Percentiles rank a stretch among this genome's conserved stretches.
These are phyloP conservation scores for Sporothrix inflata DNA, from an alignment of 2,329 filamentous ascomycete genomes.

Conservation along the genomic window DNA sequence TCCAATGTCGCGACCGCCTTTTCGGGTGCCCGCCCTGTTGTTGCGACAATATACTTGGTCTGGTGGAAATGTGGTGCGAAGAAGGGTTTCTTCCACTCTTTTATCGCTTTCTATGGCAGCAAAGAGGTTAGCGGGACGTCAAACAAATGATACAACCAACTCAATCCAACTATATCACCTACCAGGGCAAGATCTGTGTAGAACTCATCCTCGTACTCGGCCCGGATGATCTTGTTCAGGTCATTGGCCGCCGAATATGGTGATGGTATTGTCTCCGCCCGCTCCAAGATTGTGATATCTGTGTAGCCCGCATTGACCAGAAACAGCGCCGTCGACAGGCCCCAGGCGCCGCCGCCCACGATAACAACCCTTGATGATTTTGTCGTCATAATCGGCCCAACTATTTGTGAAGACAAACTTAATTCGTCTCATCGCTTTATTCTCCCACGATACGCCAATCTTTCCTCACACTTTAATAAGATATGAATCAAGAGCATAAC, in stretches of 20 bases:
- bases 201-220: not conserved
- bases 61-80: not conserved
- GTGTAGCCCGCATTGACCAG: not conserved
- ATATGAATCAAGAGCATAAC: too few species aligned
- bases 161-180: too few species aligned
- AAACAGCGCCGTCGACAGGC: not conserved
- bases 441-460: too few species aligned
- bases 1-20: not conserved
- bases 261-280: not conserved
- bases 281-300: slow-evolving; percentile 36
- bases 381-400: too few species aligned
- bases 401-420: too few species aligned
- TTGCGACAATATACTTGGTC: not conserved
- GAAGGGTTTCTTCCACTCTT: not conserved
- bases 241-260: not conserved
- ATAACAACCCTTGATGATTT: too few species aligned
- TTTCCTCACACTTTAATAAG: too few species aligned
- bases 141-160: too few species aligned
- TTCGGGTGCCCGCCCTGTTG: not conserved
- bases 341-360: not conserved
- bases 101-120: too few species aligned
- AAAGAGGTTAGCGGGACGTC: too few species aligned
- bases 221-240: not conserved
- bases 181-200: not conserved
- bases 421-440: too few species aligned